Base-by-base conservation (phyloP, 495 filamentous ascomycete species). In the Patellaria atrata region DNA sequence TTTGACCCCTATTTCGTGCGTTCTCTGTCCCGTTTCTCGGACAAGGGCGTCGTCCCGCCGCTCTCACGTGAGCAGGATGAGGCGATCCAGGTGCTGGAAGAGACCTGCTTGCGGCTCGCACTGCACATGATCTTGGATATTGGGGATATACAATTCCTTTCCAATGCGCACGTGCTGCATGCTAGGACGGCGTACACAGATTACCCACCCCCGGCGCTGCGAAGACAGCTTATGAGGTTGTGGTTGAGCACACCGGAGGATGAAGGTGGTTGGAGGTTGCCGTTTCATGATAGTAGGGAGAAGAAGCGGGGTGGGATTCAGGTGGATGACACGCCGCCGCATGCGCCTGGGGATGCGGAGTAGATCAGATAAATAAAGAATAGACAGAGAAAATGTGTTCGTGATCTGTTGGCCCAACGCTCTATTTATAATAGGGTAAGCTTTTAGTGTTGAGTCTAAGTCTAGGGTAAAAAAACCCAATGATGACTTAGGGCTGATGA, bases 271-370 rank as follows among this genome's bases (percentile, higher is more conserved):
- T 93, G 83, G 84, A 75, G 68, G 33, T 55, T 87, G 54, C 82
- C 82, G 8, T 87, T 83, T 55, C 70, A 71, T 47, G 84, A 91
- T 63, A 75, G 71, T 31, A 60, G 70, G 38, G 73, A 85, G 63
- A 79, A 79, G 67, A 92, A 89, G 64, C 58, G 84, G 12, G 82
- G 84, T 0, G 84, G 84, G 0, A 75, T 92, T 31, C 84, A 91
- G 56, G 83, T 93, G 9, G 71, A 89, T 57, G 68, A 91, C 54
- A 75, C 70, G 26, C 50, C 69, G 10, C 80, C 82, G 16, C 60
- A 65, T 18, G 70, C 69, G 43, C 76, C 74, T 3, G 54, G 81
- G 36, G 78, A 82, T 66, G 79, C 76, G 5, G 79, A 84, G 58
- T 84, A 66, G 51, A 20, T n/a, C n/a, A n/a, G n/a, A n/a, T n/a